Evolutionary conservation across 352 stramenopile species (phyloP).

Genomic region (Globisporangium irregulare): DNA sequence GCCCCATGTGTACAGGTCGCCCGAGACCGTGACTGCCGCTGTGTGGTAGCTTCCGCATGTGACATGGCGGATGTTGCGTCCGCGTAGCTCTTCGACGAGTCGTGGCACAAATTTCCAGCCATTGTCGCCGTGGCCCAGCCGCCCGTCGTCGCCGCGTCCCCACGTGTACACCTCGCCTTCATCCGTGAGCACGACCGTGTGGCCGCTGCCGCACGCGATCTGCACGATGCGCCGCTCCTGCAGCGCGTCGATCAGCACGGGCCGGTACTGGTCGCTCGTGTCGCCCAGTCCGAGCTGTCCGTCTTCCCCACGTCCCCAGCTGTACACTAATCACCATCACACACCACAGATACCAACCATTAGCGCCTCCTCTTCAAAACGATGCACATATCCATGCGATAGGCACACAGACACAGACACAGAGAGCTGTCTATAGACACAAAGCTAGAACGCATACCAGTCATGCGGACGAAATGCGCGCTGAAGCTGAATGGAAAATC

Average conservation of each 20-base stretch:
- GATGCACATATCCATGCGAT: background rate
- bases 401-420: background rate
- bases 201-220: constrained; percentile 86
- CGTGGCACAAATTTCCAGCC: constrained; percentile 97
- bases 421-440: background rate
- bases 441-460: background rate
- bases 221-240: constrained; percentile 81
- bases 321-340: constrained; percentile 53
- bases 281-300: constrained; percentile 83
- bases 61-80: constrained; percentile 90
- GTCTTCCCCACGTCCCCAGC: constrained; percentile 86
- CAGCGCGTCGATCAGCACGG: constrained; percentile 80
- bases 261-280: constrained; percentile 85
- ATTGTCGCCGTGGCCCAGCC: constrained; percentile 92
- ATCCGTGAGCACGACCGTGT: constrained; percentile 88
- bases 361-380: background rate
- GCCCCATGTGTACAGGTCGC: constrained; percentile 93
- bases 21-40: constrained; percentile 91
- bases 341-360: background rate
- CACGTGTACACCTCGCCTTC: constrained; percentile 89
- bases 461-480: constrained; percentile 1
- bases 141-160: constrained; percentile 86
- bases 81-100: constrained; percentile 88
- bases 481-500: background rate
- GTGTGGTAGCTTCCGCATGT: constrained; percentile 97